These are phyloP conservation scores for Ambrosia artemisiifolia DNA, from an alignment of 129 eudicot genomes.

Conservation along the genomic window DNA sequence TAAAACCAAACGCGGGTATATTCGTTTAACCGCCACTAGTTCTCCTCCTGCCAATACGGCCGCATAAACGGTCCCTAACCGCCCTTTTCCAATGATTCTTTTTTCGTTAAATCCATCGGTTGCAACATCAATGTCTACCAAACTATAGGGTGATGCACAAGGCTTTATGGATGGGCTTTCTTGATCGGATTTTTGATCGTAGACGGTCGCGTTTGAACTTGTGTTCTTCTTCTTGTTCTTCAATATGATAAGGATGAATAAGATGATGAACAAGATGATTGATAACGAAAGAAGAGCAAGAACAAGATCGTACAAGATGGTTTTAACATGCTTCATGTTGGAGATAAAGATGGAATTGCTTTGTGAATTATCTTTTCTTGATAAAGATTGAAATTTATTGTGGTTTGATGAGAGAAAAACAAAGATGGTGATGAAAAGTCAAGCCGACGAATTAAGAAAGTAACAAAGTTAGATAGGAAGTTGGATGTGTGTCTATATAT, in stretches of 20 bases:
- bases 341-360: not conserved
- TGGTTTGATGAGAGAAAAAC: constrained; percentile 12
- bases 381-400: not conserved
- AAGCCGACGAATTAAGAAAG: constrained; percentile 43
- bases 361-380: not conserved
- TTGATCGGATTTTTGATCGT: constrained; percentile 32
- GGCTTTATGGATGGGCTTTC: constrained; percentile 39
- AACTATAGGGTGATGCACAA: constrained; percentile 44
- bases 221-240: constrained; percentile 37
- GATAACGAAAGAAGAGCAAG: constrained; percentile 47
- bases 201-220: constrained; percentile 25
- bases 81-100: constrained; percentile 63
- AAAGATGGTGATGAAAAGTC: constrained; percentile 24
- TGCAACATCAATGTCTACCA: constrained; percentile 69
- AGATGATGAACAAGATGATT: constrained; percentile 34
- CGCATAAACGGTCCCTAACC: constrained; percentile 66
- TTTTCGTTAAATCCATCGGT: constrained; percentile 76
- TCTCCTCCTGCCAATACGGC: constrained; percentile 61
- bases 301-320: constrained; percentile 34
- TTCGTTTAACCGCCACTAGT: constrained; percentile 62
- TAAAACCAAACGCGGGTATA: constrained; percentile 62
- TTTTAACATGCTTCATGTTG: constrained; percentile 41
- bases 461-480: constrained; percentile 19
- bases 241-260: constrained; percentile 42
- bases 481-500: not conserved